Conservation (phyloP, 2,329 filamentous ascomycete species). For the Colletotrichum shisoi region DNA sequence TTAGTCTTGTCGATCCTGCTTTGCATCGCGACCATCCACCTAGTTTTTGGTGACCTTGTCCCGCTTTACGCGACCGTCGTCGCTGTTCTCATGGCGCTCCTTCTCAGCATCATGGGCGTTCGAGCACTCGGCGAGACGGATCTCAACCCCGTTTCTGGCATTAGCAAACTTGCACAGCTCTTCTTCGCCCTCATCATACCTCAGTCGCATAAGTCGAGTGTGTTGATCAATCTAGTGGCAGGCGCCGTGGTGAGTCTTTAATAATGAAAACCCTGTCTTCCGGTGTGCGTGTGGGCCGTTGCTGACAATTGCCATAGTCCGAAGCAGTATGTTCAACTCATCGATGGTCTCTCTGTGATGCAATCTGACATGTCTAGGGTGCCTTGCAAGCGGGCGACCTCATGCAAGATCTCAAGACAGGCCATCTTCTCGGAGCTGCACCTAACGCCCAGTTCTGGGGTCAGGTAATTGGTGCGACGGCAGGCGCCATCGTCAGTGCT, state of each 20-base stretch:
- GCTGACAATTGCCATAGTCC: conserved; percentile 44
- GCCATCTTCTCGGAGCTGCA: conserved; percentile 88
- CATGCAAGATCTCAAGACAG: conserved; percentile 96
- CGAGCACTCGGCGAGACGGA: conserved; percentile 82
- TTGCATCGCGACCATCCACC: conserved; percentile 81
- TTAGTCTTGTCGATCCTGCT: conserved; percentile 78
- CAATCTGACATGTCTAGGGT: conserved; percentile 52
- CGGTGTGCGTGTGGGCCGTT: not conserved
- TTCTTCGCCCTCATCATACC: conserved; percentile 93
- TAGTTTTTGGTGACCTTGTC: conserved; percentile 84
- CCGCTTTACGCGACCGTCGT: conserved; percentile 77
- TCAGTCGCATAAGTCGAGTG: conserved; percentile 77
- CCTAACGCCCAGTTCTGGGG: conserved; percentile 97
- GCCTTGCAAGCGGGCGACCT: conserved; percentile 95
- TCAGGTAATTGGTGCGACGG: conserved; percentile 87
- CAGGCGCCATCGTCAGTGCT: conserved; percentile 85
- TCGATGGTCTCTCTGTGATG: not conserved
- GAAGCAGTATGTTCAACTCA: conserved; percentile 49
- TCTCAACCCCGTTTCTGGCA: conserved; percentile 93
- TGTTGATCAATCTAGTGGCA: conserved; percentile 94
- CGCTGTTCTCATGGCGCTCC: conserved; percentile 83
- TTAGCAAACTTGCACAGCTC: conserved; percentile 94
- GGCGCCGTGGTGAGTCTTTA: conserved; percentile 73
- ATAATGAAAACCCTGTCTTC: not conserved
- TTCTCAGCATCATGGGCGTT: conserved; percentile 78